Evolutionary conservation across 148 eudicot species (phyloP).

Genomic region (Persicaria maculosa): DNA sequence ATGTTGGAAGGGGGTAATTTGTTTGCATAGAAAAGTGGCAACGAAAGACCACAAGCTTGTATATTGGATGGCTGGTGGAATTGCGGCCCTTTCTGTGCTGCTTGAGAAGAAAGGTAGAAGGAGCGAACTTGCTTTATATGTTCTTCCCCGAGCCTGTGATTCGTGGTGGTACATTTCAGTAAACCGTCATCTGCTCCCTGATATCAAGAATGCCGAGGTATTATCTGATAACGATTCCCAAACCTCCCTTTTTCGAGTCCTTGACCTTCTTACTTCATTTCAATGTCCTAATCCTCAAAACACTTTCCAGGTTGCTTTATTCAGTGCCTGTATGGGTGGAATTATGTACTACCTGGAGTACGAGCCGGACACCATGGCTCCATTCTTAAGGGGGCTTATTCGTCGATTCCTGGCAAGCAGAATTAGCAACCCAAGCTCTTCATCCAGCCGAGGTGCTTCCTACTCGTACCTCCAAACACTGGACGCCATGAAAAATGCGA

Average conservation of each 20-base stretch:
- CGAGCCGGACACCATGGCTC: constrained; percentile 97
- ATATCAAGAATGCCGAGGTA: constrained; percentile 92
- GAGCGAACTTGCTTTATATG: constrained; percentile 88
- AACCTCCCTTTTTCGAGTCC: not conserved
- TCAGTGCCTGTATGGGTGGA: constrained; percentile 94
- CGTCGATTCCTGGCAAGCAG: constrained; percentile 88
- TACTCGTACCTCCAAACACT: constrained; percentile 55
- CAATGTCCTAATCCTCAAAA: not conserved
- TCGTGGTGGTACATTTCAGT: constrained; percentile 88
- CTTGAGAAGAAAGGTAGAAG: constrained; percentile 88
- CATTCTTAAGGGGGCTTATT: constrained; percentile 72
- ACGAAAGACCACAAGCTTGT: constrained; percentile 87
- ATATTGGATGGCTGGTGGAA: constrained; percentile 89
- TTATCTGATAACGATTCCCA: not conserved
- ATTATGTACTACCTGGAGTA: constrained; percentile 89
- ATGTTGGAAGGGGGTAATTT: constrained; percentile 62
- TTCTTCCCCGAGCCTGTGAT: constrained; percentile 93
- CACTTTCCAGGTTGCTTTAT: constrained; percentile 65
- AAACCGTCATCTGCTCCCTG: constrained; percentile 80
- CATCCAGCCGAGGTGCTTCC: constrained; percentile 50
- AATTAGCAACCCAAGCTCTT: constrained; percentile 65
- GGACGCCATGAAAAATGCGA: constrained; percentile 51
- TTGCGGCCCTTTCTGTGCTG: constrained; percentile 83
- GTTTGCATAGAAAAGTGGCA: constrained; percentile 94
- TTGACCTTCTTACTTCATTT: not conserved